Base-by-base conservation (phyloP, 331 rosid genomes). In the Acacia concinna region DNA sequence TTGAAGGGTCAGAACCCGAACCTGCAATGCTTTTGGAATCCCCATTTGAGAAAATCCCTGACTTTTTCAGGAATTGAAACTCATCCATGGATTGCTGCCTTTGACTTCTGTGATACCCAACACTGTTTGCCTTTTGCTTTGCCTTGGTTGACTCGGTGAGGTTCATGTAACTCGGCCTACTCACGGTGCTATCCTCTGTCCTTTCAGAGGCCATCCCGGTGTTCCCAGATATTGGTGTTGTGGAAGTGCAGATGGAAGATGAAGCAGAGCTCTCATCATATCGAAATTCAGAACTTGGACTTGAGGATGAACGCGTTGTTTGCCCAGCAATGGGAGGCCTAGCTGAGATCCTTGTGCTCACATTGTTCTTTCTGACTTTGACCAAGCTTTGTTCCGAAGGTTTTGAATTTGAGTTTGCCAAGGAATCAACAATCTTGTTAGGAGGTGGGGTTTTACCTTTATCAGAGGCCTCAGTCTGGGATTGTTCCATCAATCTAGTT, bases 1-100 rank as follows among this genome's bases (percentile, higher is more conserved):
- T 76, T 35, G 94, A 85, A 68, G 78, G 89, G 65, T 93, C 96
- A 66, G 98, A 91, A 78, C 88, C 97, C 70, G 98, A 93, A 79
- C 88, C 93, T 31, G 88, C 93, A 59, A 81, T 86, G 81, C 97
- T 96, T 84, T 90, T 91, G 41, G 96, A 88, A 79, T 93, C 98
- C 69, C 83, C 97, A 77, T 86, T 86, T 3, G 91, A 83, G 83
- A 90, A 88, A 84, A 76, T 84, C 27, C 82, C 89, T 14, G 85
- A 91, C 76, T 81, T 91, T 79, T 89, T 87, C 76, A 91, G 77
- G 78, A 93, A 96, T 63, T 96, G 97, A 82, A 88, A 91, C 82
- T 93, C 98, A 44, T 96, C 99, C 99, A 90, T 91, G 68, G 98
- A 93, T 28, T 96, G 99, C 81, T 96, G 99, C 89, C 96, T 90